Conservation (phyloP, 345 rosid species). For the Gossypium australe region DNA sequence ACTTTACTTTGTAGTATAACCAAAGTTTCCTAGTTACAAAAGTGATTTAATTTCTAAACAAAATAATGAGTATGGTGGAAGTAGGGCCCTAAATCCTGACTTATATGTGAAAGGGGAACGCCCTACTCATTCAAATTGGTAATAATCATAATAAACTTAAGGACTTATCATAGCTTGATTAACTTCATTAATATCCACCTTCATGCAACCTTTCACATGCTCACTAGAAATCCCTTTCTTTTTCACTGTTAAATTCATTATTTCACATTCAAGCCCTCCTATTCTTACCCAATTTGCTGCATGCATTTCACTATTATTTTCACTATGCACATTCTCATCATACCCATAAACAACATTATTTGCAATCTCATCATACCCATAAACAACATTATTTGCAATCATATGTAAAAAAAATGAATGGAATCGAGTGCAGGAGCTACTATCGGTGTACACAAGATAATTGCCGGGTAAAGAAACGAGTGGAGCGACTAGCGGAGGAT, state of each 20-base stretch:
- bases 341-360: no score
- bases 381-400: no score
- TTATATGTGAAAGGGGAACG: background rate
- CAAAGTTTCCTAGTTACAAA: background rate
- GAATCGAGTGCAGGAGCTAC: slow-evolving; percentile 64
- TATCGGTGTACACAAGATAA: slow-evolving; percentile 92
- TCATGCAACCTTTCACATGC: background rate
- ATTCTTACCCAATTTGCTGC: background rate
- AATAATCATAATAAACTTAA: background rate
- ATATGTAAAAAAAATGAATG: background rate
- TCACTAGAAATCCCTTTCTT: background rate
- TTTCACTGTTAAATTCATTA: background rate
- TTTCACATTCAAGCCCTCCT: background rate
- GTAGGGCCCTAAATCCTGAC: background rate
- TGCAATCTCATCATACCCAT: no score
- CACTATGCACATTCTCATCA: background rate
- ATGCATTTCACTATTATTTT: background rate
- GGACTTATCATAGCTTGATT: background rate
- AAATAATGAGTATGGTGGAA: background rate
- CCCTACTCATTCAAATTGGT: background rate
- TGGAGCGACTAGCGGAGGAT: slow-evolving; percentile 95
- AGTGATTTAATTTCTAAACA: background rate
- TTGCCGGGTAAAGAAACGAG: slow-evolving; percentile 91
- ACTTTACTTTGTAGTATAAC: background rate
- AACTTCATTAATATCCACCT: background rate